These are phyloP conservation scores for Primulina tabacum DNA, from an alignment of 257 asterid species.

Conservation along the genomic window DNA sequence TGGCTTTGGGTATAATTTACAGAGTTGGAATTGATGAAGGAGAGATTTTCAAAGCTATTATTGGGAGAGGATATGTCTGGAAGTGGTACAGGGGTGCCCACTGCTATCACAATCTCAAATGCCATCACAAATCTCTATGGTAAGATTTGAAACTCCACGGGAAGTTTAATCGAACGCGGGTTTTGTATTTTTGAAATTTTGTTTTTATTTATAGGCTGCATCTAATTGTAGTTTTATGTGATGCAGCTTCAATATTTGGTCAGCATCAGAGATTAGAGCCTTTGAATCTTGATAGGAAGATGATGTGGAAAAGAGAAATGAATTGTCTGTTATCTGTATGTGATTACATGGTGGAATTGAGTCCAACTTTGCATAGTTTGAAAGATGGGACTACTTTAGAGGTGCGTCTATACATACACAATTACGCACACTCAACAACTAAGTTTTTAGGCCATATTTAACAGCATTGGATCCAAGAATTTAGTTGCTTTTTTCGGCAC, in stretches of 20 bases:
- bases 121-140: slow-evolving; percentile 90
- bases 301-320: slow-evolving; percentile 93
- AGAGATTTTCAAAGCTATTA: slow-evolving; percentile 75
- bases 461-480: background rate
- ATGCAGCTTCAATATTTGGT: slow-evolving; percentile 82
- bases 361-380: slow-evolving; percentile 49
- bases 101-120: slow-evolving; percentile 80
- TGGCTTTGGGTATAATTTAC: slow-evolving; percentile 14
- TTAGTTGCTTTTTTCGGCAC: too few relatives aligned
- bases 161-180: background rate
- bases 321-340: slow-evolving; percentile 67
- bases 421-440: too few relatives aligned
- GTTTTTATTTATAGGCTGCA: background rate
- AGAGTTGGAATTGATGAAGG: slow-evolving; percentile 93
- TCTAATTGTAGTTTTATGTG: slow-evolving; percentile 4
- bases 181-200: background rate
- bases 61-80: slow-evolving; percentile 98
- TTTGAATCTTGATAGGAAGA: slow-evolving; percentile 53
- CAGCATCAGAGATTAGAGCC: slow-evolving; percentile 79
- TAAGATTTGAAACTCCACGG: slow-evolving; percentile 10
- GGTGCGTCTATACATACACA: slow-evolving; percentile 33
- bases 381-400: slow-evolving; percentile 63
- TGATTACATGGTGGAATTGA: slow-evolving; percentile 69
- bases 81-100: slow-evolving; percentile 78
- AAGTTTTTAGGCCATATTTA: background rate